Conservation (phyloP, 106 monocot species). For the Dendrobium huoshanense region DNA sequence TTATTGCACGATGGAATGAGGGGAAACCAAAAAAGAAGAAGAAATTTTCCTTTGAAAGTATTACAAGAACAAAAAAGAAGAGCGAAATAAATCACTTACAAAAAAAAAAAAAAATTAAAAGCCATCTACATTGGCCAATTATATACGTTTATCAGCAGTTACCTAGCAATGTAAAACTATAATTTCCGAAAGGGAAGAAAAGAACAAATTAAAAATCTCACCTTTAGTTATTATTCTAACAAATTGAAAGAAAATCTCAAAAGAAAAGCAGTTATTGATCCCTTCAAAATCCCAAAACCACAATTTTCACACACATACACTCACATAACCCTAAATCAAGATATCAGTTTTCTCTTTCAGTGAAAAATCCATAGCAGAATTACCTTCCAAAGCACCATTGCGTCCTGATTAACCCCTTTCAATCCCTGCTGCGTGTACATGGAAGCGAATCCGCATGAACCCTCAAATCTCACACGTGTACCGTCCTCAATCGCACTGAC, state of each 20-base stretch:
- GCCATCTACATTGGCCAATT: too few relatives aligned
- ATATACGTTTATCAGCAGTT: too few relatives aligned
- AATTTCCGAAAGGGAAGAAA: not conserved
- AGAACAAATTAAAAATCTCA: not conserved
- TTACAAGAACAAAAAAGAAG: too few relatives aligned
- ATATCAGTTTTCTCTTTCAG: not conserved
- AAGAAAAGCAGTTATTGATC: not conserved
- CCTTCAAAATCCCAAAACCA: not conserved
- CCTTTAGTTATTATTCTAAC: not conserved
- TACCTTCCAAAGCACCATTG: constrained; percentile 60
- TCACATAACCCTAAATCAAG: too few relatives aligned
- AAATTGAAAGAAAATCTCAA: not conserved
- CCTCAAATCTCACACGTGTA: constrained; percentile 23
- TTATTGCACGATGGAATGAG: too few relatives aligned
- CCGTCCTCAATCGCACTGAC: constrained; percentile 6
- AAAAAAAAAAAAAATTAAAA: too few relatives aligned
- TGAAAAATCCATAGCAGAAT: not conserved
- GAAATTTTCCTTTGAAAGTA: too few relatives aligned
- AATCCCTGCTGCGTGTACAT: constrained; percentile 53
- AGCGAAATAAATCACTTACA: too few relatives aligned
- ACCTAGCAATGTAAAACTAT: too few relatives aligned
- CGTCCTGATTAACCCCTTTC: constrained; percentile 64
- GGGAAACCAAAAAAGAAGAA: too few relatives aligned
- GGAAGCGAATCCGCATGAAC: constrained; percentile 27
- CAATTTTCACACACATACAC: too few relatives aligned